phyloP scores from a whole-genome alignment of 148 eudicot genomes.

The Rhododendron simsii region DNA sequence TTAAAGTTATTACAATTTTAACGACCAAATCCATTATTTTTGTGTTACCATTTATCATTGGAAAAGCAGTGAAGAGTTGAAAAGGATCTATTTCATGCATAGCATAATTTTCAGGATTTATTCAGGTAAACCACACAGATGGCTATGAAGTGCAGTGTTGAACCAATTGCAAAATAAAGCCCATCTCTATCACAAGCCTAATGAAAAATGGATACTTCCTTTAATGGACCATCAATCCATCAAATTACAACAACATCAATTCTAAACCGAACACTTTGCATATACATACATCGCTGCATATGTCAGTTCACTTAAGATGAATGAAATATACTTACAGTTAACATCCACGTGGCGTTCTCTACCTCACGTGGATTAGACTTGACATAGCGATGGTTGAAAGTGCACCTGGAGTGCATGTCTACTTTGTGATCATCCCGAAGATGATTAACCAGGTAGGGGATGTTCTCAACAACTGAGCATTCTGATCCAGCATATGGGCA shows the following conservation, averaged over 20 bases:
- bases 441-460: conserved; percentile 37
- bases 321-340: conserved; percentile 33
- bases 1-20: too few species aligned
- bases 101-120: background rate
- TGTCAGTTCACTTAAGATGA: background rate
- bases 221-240: background rate
- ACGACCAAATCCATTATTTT: background rate
- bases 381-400: conserved; percentile 50
- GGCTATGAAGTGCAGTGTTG: background rate
- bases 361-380: conserved; percentile 50
- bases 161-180: background rate
- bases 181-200: background rate
- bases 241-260: background rate
- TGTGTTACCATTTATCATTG: too few species aligned
- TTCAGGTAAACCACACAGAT: background rate
- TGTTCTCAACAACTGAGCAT: conserved; percentile 40
- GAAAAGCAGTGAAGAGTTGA: too few species aligned
- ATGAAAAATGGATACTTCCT: background rate
- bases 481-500: conserved; percentile 54
- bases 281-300: background rate
- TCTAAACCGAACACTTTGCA: background rate
- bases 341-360: conserved; percentile 55
- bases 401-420: conserved; percentile 48
- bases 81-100: background rate
- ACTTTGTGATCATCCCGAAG: conserved; percentile 47